Conservation (phyloP, 192 early-diverging fungal genomes). For the Backusella morwellensis region DNA sequence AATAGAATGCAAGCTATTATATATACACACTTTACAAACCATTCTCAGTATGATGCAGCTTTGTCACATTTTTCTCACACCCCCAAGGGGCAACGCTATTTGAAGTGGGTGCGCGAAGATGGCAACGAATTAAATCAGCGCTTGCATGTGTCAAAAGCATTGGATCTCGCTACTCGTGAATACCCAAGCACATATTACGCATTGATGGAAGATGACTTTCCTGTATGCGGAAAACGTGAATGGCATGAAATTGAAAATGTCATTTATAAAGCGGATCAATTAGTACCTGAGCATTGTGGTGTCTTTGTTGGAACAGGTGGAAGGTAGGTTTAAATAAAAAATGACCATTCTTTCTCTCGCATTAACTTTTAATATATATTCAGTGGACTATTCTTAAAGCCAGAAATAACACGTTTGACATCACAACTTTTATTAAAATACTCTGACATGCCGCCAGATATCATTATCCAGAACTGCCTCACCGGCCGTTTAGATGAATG, state of each 20-base stretch:
- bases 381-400: conserved; percentile 40
- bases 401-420: conserved; percentile 22
- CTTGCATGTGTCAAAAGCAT: conserved; percentile 44
- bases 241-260: conserved; percentile 52
- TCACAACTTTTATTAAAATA: conserved; percentile 34
- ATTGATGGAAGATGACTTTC: conserved; percentile 55
- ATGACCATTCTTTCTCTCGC: neutral
- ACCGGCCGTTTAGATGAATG: conserved; percentile 46
- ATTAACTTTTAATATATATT: neutral
- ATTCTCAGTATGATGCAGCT: conserved; percentile 41
- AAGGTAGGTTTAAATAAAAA: conserved; percentile 27
- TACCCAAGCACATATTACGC: conserved; percentile 44
- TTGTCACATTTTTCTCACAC: conserved; percentile 31
- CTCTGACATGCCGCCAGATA: conserved; percentile 44
- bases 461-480: conserved; percentile 53
- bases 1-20: conserved; percentile 45
- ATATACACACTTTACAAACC: conserved; percentile 53
- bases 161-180: conserved; percentile 29
- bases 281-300: conserved; percentile 48
- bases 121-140: conserved; percentile 50
- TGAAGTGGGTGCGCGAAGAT: conserved; percentile 45
- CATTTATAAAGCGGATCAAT: conserved; percentile 43
- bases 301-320: conserved; percentile 57
- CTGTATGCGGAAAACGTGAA: conserved; percentile 41
- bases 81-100: conserved; percentile 43